Conservation (phyloP, 768 basidiomycete species). For the Crucibulum laeve region DNA sequence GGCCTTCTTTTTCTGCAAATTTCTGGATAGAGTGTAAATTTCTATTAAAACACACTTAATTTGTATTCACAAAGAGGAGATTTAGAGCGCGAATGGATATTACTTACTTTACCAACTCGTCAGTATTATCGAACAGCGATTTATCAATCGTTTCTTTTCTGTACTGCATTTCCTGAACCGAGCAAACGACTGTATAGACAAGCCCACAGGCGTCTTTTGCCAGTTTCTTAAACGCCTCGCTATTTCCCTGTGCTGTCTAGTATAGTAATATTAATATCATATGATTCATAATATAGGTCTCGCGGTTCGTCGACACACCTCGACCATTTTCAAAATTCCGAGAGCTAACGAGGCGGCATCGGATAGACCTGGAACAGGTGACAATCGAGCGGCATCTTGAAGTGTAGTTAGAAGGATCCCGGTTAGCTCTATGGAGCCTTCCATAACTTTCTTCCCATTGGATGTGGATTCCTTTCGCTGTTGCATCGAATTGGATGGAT, state of each 20-base stretch:
- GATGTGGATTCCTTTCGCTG: too few relatives aligned
- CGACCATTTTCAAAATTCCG: slow-evolving; percentile 12
- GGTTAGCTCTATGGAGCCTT: slow-evolving; percentile 13
- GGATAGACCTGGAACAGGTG: slow-evolving; percentile 17
- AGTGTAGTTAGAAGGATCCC: slow-evolving; percentile 15
- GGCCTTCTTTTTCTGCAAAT: slow-evolving; percentile 11
- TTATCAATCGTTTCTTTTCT: slow-evolving; percentile 8
- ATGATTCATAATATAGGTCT: background rate
- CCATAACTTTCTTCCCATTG: too few relatives aligned
- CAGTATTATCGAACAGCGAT: slow-evolving; percentile 10
- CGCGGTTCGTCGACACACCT: slow-evolving; percentile 7
- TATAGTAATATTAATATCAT: background rate
- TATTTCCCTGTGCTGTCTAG: slow-evolving; percentile 19
- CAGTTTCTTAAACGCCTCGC: slow-evolving; percentile 15
- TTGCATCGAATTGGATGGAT: too few relatives aligned
- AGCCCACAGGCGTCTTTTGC: slow-evolving; percentile 18
- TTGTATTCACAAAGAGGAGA: background rate
- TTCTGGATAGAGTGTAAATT: slow-evolving; percentile 12
- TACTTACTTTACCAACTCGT: slow-evolving; percentile 13
- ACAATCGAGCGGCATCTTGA: slow-evolving; percentile 10
- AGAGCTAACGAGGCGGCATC: slow-evolving; percentile 15
- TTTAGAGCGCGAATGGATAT: too few relatives aligned
- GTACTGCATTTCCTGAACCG: slow-evolving; percentile 5
- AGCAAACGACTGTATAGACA: slow-evolving; percentile 14
- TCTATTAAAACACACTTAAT: slow-evolving; percentile 4